These are phyloP conservation scores for Trametes elegans DNA, from an alignment of 768 basidiomycete species.

Conservation along the genomic window DNA sequence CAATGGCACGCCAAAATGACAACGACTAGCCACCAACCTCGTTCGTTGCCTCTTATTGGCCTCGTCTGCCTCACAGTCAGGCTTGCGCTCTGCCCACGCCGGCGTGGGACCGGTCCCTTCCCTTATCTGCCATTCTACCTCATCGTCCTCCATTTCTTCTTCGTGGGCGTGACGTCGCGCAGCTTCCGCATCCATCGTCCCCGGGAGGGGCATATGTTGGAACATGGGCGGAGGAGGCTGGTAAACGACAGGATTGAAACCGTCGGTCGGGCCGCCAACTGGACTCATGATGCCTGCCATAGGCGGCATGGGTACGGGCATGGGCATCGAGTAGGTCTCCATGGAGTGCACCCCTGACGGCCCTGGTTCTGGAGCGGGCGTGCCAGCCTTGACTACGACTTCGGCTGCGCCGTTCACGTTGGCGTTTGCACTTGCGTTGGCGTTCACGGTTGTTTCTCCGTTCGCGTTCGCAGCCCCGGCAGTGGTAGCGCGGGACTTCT, in stretches of 20 bases:
- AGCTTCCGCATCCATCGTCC: conserved; percentile 32
- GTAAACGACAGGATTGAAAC: conserved; percentile 14
- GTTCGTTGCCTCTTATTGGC: conserved; percentile 43
- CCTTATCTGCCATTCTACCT: conserved; percentile 64
- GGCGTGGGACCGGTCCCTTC: conserved; percentile 62
- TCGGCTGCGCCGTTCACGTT: not conserved
- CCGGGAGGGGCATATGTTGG: conserved; percentile 16
- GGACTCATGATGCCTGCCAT: conserved; percentile 16
- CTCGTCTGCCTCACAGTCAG: conserved; percentile 36
- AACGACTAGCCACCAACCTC: conserved; percentile 33
- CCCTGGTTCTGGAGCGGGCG: not conserved
- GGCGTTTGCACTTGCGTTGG: not conserved
- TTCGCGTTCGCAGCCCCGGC: conserved; percentile 4
- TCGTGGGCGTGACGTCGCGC: conserved; percentile 49
- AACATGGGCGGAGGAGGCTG: conserved; percentile 11
- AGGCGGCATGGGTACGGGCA: conserved; percentile 19
- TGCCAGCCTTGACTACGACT: too few species aligned
- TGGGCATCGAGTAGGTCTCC: conserved; percentile 20
- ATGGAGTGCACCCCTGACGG: conserved; percentile 6
- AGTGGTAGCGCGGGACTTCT: conserved; percentile 5
- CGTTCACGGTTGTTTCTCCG: not conserved
- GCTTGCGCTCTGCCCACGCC: conserved; percentile 63
- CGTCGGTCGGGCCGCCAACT: conserved; percentile 9
- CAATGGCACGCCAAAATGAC: not conserved
- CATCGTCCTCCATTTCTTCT: conserved; percentile 67